phyloP scores from a whole-genome alignment of 495 filamentous ascomycete species.

The Penicillium canescens region DNA sequence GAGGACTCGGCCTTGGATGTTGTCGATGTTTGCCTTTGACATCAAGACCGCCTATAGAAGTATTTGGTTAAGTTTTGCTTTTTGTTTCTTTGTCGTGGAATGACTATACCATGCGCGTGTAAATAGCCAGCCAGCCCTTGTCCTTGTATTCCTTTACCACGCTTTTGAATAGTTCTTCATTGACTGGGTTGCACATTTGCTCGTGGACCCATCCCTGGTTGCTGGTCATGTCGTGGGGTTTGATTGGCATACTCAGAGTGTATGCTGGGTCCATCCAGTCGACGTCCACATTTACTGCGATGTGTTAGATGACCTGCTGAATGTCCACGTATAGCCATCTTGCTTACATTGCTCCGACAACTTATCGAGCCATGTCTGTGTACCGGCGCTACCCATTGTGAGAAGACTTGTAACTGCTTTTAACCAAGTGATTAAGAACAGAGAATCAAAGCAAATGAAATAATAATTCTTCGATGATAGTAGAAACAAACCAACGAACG shows the following conservation, averaged over 20 bases:
- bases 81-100: too few species aligned
- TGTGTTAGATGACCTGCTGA: neutral
- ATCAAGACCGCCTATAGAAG: constrained; percentile 28
- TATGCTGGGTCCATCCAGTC: constrained; percentile 44
- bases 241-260: constrained; percentile 31
- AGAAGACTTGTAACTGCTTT: neutral
- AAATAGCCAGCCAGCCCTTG: constrained; percentile 40
- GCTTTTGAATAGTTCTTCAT: constrained; percentile 33
- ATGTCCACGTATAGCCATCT: neutral
- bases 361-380: constrained; percentile 20
- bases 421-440: too few species aligned
- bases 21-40: constrained; percentile 42
- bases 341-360: constrained; percentile 18
- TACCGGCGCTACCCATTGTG: constrained; percentile 17
- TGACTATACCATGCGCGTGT: constrained; percentile 34
- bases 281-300: constrained; percentile 41
- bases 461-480: too few species aligned
- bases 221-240: constrained; percentile 44
- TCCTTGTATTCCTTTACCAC: constrained; percentile 38
- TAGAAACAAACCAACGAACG: neutral
- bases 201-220: constrained; percentile 44
- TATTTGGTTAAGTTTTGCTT: neutral
- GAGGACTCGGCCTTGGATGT: constrained; percentile 39
- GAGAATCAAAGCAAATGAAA: too few species aligned
- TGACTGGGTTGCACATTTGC: constrained; percentile 35